Evolutionary conservation across 495 filamentous ascomycete species (phyloP).

Genomic region (Lophiostoma macrostomum): DNA sequence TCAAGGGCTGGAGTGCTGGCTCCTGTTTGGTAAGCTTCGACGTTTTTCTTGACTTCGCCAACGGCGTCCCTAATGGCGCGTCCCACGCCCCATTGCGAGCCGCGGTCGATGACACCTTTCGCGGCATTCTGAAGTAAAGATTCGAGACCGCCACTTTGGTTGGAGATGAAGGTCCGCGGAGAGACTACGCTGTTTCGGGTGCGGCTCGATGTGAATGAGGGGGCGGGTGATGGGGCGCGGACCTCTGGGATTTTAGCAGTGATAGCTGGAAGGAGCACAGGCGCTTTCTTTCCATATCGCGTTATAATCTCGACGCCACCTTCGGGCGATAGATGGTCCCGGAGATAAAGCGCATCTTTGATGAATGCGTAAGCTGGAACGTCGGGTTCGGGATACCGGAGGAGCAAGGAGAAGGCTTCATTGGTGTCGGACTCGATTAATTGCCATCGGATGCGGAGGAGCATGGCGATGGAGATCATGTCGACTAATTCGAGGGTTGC

Average conservation of each 20-base stretch:
- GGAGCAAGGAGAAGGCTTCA: slow-evolving; percentile 70
- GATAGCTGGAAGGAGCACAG: slow-evolving; percentile 33
- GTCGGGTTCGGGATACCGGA: slow-evolving; percentile 72
- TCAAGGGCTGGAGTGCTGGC: slow-evolving; percentile 24
- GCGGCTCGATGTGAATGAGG: slow-evolving; percentile 26
- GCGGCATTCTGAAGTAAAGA: slow-evolving; percentile 81
- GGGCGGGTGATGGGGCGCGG: slow-evolving; percentile 8
- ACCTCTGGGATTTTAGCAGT: background rate
- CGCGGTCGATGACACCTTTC: slow-evolving; percentile 72
- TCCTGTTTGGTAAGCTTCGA: slow-evolving; percentile 58
- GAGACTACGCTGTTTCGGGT: slow-evolving; percentile 51
- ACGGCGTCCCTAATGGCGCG: slow-evolving; percentile 88
- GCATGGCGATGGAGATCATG: slow-evolving; percentile 87
- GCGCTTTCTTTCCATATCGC: slow-evolving; percentile 66
- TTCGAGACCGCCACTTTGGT: slow-evolving; percentile 61
- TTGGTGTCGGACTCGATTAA: slow-evolving; percentile 84
- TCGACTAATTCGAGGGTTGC: slow-evolving; percentile 78
- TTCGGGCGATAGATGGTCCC: slow-evolving; percentile 66
- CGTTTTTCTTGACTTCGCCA: slow-evolving; percentile 72
- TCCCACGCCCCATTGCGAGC: slow-evolving; percentile 84
- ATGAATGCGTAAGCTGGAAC: slow-evolving; percentile 74
- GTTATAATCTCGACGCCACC: slow-evolving; percentile 72
- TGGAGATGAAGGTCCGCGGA: slow-evolving; percentile 54
- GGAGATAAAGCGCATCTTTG: slow-evolving; percentile 81
- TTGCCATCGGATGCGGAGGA: slow-evolving; percentile 88